A percentile compares a stretch with the other conserved stretches of the same genome.
These are phyloP conservation scores for Ganoderma resinaceum DNA, from an alignment of 1,284 basidiomycete genomes.

Conservation along the genomic window DNA sequence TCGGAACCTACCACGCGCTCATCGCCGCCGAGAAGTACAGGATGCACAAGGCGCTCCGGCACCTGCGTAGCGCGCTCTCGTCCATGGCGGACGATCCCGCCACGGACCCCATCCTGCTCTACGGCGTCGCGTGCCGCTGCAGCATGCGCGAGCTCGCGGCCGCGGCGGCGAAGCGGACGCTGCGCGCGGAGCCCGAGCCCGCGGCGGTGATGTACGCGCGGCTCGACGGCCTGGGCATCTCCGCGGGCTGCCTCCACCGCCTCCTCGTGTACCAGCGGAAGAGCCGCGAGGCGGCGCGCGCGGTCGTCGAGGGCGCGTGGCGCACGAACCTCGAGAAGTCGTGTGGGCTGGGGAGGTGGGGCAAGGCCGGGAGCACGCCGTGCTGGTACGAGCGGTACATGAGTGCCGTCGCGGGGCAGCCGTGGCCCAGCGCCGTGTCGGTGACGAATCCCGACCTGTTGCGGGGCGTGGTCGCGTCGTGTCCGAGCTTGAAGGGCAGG, in stretches of 20 bases:
- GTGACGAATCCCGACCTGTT: conserved; percentile 1
- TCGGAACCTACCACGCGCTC: conserved; percentile 36
- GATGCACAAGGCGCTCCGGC: conserved; percentile 37
- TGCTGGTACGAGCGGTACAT: conserved; percentile 20
- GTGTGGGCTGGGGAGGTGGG: conserved; percentile 3
- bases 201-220: not conserved
- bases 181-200: conserved; percentile 6
- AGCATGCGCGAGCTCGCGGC: conserved; percentile 16
- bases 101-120: conserved; percentile 18
- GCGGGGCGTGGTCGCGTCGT: conserved; percentile 8
- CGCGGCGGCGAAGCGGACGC: conserved; percentile 13
- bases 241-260: conserved; percentile 26
- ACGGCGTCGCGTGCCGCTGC: conserved; percentile 18
- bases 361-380: not conserved
- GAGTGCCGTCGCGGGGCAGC: not conserved
- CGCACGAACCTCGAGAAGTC: conserved; percentile 5
- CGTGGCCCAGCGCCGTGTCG: conserved; percentile 13
- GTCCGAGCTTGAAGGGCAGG: not conserved
- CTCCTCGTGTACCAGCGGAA: conserved; percentile 26
- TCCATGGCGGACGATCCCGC: not conserved
- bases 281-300: conserved; percentile 15
- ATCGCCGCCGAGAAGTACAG: conserved; percentile 45
- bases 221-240: conserved; percentile 6
- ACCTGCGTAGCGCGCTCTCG: conserved; percentile 6
- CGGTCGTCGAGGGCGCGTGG: conserved; percentile 14